These are phyloP conservation scores for Tulasnella sp. DNA, from an alignment of 768 basidiomycete genomes.

Conservation along the genomic window DNA sequence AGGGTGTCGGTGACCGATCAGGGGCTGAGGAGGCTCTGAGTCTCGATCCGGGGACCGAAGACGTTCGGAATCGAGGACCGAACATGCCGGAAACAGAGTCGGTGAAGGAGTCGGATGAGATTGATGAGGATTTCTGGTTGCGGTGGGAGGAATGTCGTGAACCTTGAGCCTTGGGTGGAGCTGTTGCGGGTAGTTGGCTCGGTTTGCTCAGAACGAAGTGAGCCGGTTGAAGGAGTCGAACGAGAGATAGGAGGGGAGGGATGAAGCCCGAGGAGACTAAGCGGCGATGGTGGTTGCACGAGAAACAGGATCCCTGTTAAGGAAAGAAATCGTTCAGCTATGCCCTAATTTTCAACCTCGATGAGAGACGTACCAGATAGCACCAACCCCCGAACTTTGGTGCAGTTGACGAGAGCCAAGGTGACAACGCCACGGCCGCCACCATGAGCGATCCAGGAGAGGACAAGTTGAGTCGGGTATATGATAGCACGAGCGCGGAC, in stretches of 20 bases:
- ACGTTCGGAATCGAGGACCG: neutral
- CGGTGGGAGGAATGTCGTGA: constrained; percentile 26
- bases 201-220: constrained; percentile 68
- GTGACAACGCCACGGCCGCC: constrained; percentile 80
- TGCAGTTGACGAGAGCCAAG: too few species aligned
- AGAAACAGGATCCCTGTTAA: constrained; percentile 70
- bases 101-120: constrained; percentile 37
- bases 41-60: too few species aligned
- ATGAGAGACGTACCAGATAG: constrained; percentile 65
- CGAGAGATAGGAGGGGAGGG: constrained; percentile 55
- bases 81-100: constrained; percentile 23
- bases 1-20: too few species aligned
- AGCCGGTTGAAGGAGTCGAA: constrained; percentile 63
- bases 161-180: constrained; percentile 19
- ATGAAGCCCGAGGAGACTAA: constrained; percentile 13
- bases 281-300: constrained; percentile 40
- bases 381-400: constrained; percentile 92
- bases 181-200: constrained; percentile 26
- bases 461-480: constrained; percentile 76
- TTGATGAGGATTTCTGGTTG: constrained; percentile 24
- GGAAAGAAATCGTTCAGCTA: neutral
- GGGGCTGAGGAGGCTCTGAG: too few species aligned
- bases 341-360: neutral
- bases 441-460: constrained; percentile 82
- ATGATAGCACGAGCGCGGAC: constrained; percentile 75